Conservation (phyloP, 164 flowering plant species). For the Aristolochia californica region DNA sequence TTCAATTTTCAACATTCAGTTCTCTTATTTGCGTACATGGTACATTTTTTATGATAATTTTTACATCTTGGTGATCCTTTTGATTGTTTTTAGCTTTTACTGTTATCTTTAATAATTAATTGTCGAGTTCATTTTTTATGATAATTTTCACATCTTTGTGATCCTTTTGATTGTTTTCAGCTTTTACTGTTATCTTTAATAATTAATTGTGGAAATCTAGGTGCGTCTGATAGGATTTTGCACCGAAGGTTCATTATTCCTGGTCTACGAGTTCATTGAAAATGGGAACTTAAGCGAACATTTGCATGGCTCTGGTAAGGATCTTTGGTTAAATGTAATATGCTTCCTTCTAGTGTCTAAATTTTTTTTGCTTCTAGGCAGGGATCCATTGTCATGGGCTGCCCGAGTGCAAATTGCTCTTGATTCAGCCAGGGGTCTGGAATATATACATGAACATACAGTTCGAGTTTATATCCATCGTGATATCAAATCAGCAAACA, state of each 20-base stretch:
- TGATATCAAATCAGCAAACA: constrained; percentile 91
- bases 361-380: constrained; percentile 26
- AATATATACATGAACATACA: constrained; percentile 93
- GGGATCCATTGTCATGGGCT: constrained; percentile 69
- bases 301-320: constrained; percentile 59
- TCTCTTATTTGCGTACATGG: no score
- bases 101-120: no score
- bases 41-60: no score
- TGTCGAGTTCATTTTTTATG: no score
- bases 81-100: no score
- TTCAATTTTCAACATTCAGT: no score
- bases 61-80: no score
- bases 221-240: constrained; percentile 94
- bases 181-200: not conserved
- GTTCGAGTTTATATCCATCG: constrained; percentile 93
- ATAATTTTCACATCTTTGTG: no score
- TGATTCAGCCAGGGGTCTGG: constrained; percentile 96
- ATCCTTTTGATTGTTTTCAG: not conserved
- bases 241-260: constrained; percentile 62
- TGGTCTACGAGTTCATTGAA: constrained; percentile 81
- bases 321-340: not conserved
- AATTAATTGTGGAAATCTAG: constrained; percentile 17
- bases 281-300: constrained; percentile 86
- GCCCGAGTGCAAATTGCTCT: constrained; percentile 88
- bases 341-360: not conserved